Evolutionary conservation across 805 yeast species (phyloP).

Genomic region (Ogataea corticis): DNA sequence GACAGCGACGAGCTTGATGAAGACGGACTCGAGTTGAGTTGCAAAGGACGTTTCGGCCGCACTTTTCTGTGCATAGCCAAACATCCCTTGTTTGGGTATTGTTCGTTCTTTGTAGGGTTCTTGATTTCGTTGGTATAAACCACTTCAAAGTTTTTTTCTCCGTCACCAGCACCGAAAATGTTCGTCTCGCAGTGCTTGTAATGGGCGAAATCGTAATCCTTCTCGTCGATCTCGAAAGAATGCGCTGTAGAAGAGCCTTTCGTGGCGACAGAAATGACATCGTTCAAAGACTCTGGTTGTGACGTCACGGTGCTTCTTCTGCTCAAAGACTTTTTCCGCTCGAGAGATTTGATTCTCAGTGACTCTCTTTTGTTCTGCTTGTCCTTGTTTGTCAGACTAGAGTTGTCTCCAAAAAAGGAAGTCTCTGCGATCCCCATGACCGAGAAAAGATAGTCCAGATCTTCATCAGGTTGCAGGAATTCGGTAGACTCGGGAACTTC

Average conservation of each 20-base stretch:
- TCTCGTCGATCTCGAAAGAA: constrained; percentile 25
- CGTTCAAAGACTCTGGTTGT: constrained; percentile 13
- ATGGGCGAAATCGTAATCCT: constrained; percentile 19
- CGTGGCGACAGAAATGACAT: constrained; percentile 16
- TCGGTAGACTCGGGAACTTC: background rate
- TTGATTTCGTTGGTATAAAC: constrained; percentile 8
- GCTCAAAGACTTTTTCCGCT: constrained; percentile 37
- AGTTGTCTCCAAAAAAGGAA: constrained; percentile 31
- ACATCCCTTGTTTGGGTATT: constrained; percentile 9
- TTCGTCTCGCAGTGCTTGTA: constrained; percentile 22
- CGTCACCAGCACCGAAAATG: constrained; percentile 9
- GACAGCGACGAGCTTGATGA: constrained; percentile 3
- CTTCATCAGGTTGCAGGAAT: constrained; percentile 25
- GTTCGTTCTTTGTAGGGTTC: constrained; percentile 1
- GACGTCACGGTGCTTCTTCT: constrained; percentile 29
- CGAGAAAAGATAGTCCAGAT: constrained; percentile 39
- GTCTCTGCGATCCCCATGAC: constrained; percentile 43
- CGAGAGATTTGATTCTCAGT: constrained; percentile 38
- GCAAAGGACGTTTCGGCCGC: background rate
- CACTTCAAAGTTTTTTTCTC: constrained; percentile 9
- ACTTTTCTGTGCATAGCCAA: constrained; percentile 4
- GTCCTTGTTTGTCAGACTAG: constrained; percentile 28
- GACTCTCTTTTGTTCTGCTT: constrained; percentile 33
- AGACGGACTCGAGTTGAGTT: background rate
- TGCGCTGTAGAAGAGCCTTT: constrained; percentile 17